Conservation (phyloP, 1,284 basidiomycete genomes). For the Puccinia coronata region DNA sequence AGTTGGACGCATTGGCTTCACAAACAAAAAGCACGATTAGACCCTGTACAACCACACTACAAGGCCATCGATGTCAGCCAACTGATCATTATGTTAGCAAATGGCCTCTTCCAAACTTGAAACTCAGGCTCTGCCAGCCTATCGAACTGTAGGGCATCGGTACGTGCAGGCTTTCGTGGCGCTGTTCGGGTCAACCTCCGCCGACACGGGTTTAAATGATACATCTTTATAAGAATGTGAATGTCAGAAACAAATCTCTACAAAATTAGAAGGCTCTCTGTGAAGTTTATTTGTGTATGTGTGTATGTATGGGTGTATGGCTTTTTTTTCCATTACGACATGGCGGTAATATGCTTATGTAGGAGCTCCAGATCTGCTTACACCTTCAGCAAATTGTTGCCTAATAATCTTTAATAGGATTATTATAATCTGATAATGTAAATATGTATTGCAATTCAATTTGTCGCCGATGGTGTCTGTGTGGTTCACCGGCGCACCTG, state of each 20-base stretch:
- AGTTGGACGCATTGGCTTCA: no score
- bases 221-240: neutral
- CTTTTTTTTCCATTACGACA: neutral
- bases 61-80: no score
- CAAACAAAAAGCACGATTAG: no score
- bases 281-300: neutral
- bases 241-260: no score
- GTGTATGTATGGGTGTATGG: neutral
- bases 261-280: neutral
- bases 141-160: no score
- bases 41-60: no score
- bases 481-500: neutral
- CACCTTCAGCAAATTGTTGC: neutral
- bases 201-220: slow-evolving; percentile 1
- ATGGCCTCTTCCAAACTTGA: no score
- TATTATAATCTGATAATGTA: neutral
- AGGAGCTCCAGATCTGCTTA: neutral
- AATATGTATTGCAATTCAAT: slow-evolving; percentile 17
- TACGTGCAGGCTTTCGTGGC: neutral
- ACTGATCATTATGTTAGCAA: no score
- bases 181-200: slow-evolving; percentile 1
- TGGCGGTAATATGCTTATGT: neutral
- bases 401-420: neutral
- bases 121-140: no score
- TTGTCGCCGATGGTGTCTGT: neutral